A percentile compares a stretch with the other conserved stretches of the same genome.
Conservation (phyloP, 495 filamentous ascomycete species). For the Lepidopterella palustris region DNA sequence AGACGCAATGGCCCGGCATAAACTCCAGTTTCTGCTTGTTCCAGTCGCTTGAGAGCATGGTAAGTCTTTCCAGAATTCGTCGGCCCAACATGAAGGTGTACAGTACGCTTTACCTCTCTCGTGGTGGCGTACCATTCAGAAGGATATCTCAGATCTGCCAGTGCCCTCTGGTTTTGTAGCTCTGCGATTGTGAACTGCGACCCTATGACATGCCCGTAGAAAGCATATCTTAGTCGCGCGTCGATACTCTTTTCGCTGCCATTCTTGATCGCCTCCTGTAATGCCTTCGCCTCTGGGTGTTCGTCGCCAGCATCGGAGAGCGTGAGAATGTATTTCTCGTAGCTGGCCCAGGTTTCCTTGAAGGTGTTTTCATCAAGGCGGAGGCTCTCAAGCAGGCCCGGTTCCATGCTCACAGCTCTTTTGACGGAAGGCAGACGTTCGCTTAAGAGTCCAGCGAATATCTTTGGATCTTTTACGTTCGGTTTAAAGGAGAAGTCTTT, state of each 20-base stretch:
- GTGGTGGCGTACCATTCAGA: conserved; percentile 86
- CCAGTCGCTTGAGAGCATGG: conserved; percentile 81
- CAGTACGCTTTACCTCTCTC: conserved; percentile 66
- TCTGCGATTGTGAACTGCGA: conserved; percentile 45
- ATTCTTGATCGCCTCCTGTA: not conserved
- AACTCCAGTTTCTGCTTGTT: conserved; percentile 65
- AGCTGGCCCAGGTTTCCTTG: conserved; percentile 13
- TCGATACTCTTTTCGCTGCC: not conserved
- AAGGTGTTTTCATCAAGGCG: conserved; percentile 10
- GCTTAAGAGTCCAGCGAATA: no score
- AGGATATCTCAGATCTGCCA: conserved; percentile 78
- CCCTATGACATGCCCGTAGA: conserved; percentile 47
- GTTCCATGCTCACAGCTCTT: conserved; percentile 7
- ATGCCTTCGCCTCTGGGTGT: conserved; percentile 1
- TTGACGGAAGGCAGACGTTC: not conserved
- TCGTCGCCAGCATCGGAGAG: not conserved
- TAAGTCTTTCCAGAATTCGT: conserved; percentile 99
- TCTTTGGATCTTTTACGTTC: not conserved
- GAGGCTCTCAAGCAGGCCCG: conserved; percentile 13
- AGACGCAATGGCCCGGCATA: conserved; percentile 89
- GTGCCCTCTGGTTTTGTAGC: conserved; percentile 51
- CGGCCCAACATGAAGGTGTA: conserved; percentile 92
- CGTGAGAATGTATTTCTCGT: conserved; percentile 7
- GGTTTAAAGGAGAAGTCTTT: no score
- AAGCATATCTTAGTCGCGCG: conserved; percentile 52